Percentiles rank a stretch among this genome's conserved stretches.
These are phyloP conservation scores for Microthlaspi erraticum DNA, from an alignment of 345 rosid species.

Conservation along the genomic window DNA sequence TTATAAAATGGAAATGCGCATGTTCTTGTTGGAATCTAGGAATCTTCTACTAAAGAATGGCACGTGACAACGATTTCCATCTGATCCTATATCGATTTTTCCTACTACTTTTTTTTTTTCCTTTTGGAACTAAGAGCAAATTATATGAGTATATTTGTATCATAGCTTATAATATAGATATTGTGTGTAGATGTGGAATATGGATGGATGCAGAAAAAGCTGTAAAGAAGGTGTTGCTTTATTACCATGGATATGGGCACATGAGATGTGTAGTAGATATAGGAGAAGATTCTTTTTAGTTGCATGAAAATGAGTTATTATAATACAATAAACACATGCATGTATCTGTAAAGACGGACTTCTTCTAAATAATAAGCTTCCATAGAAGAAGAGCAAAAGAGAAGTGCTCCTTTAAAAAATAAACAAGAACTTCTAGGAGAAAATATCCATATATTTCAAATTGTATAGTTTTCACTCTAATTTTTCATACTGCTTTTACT, in stretches of 20 bases:
- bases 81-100: slow-evolving; percentile 6
- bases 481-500: background rate
- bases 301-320: slow-evolving; percentile 39
- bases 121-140: slow-evolving; percentile 3
- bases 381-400: background rate
- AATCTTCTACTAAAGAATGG: slow-evolving; percentile 35
- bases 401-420: background rate
- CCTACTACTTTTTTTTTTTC: background rate
- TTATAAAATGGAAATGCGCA: slow-evolving; percentile 8
- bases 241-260: slow-evolving; percentile 39
- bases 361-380: slow-evolving; percentile 6
- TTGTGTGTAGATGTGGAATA: slow-evolving; percentile 13
- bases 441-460: too few species aligned
- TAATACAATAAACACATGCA: slow-evolving; percentile 29
- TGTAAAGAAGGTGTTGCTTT: slow-evolving; percentile 40
- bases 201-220: slow-evolving; percentile 37
- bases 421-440: background rate
- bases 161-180: background rate
- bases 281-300: slow-evolving; percentile 31
- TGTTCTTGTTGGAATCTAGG: slow-evolving; percentile 41
- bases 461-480: background rate
- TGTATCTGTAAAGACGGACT: slow-evolving; percentile 36
- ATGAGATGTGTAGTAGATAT: slow-evolving; percentile 32
- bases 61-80: slow-evolving; percentile 35
- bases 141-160: slow-evolving; percentile 20